These are phyloP conservation scores for Phytophthora litchii DNA, from an alignment of 352 stramenopile genomes.

Conservation along the genomic window DNA sequence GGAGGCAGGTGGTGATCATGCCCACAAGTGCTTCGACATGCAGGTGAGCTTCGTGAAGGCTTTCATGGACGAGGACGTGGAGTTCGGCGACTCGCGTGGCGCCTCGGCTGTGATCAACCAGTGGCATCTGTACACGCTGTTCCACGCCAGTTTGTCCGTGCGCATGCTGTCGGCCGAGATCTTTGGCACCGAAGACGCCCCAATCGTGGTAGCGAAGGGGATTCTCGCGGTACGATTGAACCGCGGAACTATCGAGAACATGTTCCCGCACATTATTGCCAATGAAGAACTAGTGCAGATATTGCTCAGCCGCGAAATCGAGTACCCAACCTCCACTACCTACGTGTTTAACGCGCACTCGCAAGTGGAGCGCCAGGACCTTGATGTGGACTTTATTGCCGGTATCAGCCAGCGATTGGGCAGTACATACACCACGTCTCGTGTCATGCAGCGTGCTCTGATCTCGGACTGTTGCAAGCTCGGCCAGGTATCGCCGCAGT, in stretches of 20 bases:
- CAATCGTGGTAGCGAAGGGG: slow-evolving; percentile 56
- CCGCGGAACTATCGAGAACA: slow-evolving; percentile 58
- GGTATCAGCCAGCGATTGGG: slow-evolving; percentile 47
- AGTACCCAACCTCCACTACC: slow-evolving; percentile 59
- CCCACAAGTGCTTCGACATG: slow-evolving; percentile 54
- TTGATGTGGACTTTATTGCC: slow-evolving; percentile 61
- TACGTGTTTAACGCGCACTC: slow-evolving; percentile 60
- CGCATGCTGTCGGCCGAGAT: slow-evolving; percentile 42
- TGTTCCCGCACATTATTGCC: slow-evolving; percentile 67
- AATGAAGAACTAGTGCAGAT: slow-evolving; percentile 63
- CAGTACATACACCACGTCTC: slow-evolving; percentile 32
- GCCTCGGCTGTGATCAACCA: slow-evolving; percentile 56
- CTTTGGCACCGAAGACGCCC: slow-evolving; percentile 47
- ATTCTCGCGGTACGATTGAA: slow-evolving; percentile 52
- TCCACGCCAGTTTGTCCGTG: slow-evolving; percentile 54
- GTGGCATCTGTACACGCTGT: slow-evolving; percentile 65
- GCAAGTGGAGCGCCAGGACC: slow-evolving; percentile 60
- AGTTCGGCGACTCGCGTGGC: slow-evolving; percentile 44
- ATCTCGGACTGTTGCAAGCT: slow-evolving; percentile 42
- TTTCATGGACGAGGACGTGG: slow-evolving; percentile 56
- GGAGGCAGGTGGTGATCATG: slow-evolving; percentile 31
- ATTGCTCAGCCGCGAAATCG: slow-evolving; percentile 55
- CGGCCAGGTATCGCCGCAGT: slow-evolving; percentile 4
- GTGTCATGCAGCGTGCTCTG: slow-evolving; percentile 40
- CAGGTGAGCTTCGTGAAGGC: slow-evolving; percentile 54